phyloP scores from a whole-genome alignment of 108 stramenopile species.

The Pseudonitzschia multistriata region DNA sequence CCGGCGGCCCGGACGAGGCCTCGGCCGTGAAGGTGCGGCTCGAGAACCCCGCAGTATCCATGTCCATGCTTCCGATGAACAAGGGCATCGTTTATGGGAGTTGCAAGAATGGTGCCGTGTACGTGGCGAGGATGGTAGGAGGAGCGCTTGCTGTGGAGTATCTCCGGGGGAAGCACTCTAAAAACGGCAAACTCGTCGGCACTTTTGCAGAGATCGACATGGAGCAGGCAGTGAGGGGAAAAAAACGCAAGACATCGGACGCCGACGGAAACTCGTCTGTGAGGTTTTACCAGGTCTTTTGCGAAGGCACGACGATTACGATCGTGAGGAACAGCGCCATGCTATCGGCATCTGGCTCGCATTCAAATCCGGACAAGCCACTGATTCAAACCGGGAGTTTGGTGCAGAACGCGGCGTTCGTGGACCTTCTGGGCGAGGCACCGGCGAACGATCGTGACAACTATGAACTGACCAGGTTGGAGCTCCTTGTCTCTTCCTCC shows the following conservation, averaged over 20 bases:
- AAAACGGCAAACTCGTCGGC: constrained; percentile 5
- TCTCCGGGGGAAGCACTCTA: constrained; percentile 6
- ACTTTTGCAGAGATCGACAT: constrained; percentile 28
- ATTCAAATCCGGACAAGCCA: constrained; percentile 2
- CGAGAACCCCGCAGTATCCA: constrained; percentile 15
- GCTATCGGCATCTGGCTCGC: neutral
- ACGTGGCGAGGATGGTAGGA: constrained; percentile 23
- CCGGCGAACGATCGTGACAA: neutral
- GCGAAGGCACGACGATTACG: constrained; percentile 1
- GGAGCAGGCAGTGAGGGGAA: constrained; percentile 1
- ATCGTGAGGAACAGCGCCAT: constrained; percentile 19
- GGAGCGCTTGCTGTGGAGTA: constrained; percentile 26
- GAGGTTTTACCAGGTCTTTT: constrained; percentile 29
- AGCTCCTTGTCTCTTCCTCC: constrained; percentile 18
- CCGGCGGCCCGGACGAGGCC: constrained; percentile 33
- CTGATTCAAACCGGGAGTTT: neutral
- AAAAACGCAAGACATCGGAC: constrained; percentile 34
- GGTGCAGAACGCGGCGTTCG: constrained; percentile 6
- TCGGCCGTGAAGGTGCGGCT: constrained; percentile 21
- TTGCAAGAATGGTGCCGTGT: constrained; percentile 29
- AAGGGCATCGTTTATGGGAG: constrained; percentile 36
- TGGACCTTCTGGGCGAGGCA: neutral
- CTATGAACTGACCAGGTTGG: neutral
- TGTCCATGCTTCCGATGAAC: constrained; percentile 28
- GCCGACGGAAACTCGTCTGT: constrained; percentile 24